Conservation (phyloP, 805 yeast genomes). For the Wickerhamomyces ciferrii region DNA sequence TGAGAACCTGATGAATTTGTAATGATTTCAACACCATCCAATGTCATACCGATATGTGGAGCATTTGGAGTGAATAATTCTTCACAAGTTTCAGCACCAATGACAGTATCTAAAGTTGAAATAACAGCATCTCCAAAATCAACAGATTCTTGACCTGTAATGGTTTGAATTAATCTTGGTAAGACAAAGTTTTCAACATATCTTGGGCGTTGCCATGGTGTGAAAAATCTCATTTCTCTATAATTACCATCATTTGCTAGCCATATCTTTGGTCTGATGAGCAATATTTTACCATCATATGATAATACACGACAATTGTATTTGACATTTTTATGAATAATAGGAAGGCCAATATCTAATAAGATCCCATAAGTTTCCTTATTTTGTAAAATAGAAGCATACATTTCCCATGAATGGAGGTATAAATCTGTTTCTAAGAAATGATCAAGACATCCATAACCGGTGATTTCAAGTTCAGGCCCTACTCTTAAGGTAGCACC, state of each 20-base stretch:
- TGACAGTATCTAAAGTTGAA: conserved; percentile 75
- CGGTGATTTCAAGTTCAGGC: conserved; percentile 92
- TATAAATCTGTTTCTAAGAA: conserved; percentile 86
- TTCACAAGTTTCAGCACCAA: conserved; percentile 99
- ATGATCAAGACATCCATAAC: conserved; percentile 94
- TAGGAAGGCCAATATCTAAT: conserved; percentile 93
- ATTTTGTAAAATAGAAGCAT: conserved; percentile 65
- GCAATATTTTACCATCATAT: conserved; percentile 67
- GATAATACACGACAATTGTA: conserved; percentile 90
- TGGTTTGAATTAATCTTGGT: conserved; percentile 62
- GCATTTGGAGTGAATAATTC: conserved; percentile 95
- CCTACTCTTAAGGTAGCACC: conserved; percentile 90
- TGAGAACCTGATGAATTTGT: conserved; percentile 98
- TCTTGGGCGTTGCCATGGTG: conserved; percentile 86
- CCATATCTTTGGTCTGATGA: conserved; percentile 90
- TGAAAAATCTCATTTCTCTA: conserved; percentile 94
- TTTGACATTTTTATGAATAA: conserved; percentile 78
- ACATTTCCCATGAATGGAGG: conserved; percentile 93
- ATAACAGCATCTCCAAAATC: conserved; percentile 90
- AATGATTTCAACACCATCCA: conserved; percentile 96
- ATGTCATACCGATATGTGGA: conserved; percentile 86
- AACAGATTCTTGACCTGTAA: conserved; percentile 65
- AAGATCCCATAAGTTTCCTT: conserved; percentile 71
- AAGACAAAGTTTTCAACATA: conserved; percentile 67
- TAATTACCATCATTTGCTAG: conserved; percentile 97